Percentiles rank a stretch among this genome's conserved stretches.
phyloP scores from a whole-genome alignment of 1,139 yeast genomes.

The Zygoascus hellenicus region DNA sequence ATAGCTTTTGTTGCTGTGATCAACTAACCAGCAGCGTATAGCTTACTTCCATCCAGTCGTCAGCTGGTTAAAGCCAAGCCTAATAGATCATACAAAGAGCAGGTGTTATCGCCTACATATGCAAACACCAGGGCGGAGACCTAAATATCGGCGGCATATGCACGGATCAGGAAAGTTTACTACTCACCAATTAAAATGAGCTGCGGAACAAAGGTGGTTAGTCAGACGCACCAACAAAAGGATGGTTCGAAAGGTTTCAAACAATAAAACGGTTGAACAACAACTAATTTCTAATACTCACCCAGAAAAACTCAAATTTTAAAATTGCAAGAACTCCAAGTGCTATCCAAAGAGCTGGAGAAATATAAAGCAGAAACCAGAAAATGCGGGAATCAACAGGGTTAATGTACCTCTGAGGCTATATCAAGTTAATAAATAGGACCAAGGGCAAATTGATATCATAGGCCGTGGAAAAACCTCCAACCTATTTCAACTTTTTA shows the following conservation, averaged over 20 bases:
- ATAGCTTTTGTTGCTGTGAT: too few species aligned
- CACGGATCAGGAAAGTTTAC: too few species aligned
- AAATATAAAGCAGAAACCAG: conserved; percentile 71
- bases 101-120: too few species aligned
- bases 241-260: too few species aligned
- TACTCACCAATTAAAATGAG: conserved; percentile 9
- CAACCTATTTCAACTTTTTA: background rate
- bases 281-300: conserved; percentile 33
- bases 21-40: too few species aligned
- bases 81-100: too few species aligned
- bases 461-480: background rate
- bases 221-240: too few species aligned
- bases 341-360: conserved; percentile 71
- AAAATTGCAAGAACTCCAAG: conserved; percentile 72
- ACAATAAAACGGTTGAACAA: too few species aligned
- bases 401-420: conserved; percentile 71
- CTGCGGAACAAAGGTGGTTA: background rate
- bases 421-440: background rate
- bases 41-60: too few species aligned
- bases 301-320: conserved; percentile 70
- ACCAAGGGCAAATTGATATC: background rate
- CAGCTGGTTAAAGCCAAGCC: too few species aligned
- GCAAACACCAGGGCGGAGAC: too few species aligned
- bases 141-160: too few species aligned
- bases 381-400: conserved; percentile 88